phyloP scores from a whole-genome alignment of 2,329 filamentous ascomycete species.

The Pseudogymnoascus sp. region DNA sequence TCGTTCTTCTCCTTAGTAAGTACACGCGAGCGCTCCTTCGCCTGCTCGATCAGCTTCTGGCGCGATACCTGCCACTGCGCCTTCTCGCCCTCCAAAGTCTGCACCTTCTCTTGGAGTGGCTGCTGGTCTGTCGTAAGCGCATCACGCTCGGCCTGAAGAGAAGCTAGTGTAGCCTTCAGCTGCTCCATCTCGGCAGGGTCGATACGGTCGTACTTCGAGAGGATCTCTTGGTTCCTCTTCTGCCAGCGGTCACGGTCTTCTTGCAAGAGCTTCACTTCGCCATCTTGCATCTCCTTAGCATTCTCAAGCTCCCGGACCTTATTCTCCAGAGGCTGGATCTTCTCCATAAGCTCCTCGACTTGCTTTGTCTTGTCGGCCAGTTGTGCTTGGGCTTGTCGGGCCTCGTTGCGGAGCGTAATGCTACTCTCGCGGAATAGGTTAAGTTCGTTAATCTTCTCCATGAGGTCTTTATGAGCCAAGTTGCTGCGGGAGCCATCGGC shows the following conservation, averaged over 20 bases:
- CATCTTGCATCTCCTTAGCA: constrained; percentile 55
- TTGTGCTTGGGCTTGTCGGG: constrained; percentile 67
- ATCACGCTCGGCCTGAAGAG: constrained; percentile 57
- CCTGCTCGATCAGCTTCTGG: constrained; percentile 50
- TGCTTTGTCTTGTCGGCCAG: constrained; percentile 66
- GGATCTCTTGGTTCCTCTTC: constrained; percentile 88
- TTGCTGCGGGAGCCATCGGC: constrained; percentile 65
- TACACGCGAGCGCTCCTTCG: constrained; percentile 50
- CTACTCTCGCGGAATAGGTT: constrained; percentile 95
- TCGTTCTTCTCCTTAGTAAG: constrained; percentile 47
- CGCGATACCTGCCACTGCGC: constrained; percentile 43
- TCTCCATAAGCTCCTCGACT: constrained; percentile 63
- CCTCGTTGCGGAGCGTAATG: constrained; percentile 79
- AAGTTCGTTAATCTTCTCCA: constrained; percentile 90
- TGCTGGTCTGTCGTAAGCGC: constrained; percentile 29
- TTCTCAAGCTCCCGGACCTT: constrained; percentile 76
- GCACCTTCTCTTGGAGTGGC: constrained; percentile 44
- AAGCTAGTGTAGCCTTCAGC: constrained; percentile 68
- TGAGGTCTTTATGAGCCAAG: constrained; percentile 77
- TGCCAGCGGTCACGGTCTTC: constrained; percentile 93
- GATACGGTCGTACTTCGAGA: constrained; percentile 91
- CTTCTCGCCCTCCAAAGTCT: constrained; percentile 46
- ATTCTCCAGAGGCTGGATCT: constrained; percentile 74
- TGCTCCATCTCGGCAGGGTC: constrained; percentile 89
- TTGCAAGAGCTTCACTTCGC: constrained; percentile 80